A percentile compares a stretch with the other conserved stretches of the same genome.
phyloP scores from a whole-genome alignment of 805 yeast species.

The Yarrowia porcina region DNA sequence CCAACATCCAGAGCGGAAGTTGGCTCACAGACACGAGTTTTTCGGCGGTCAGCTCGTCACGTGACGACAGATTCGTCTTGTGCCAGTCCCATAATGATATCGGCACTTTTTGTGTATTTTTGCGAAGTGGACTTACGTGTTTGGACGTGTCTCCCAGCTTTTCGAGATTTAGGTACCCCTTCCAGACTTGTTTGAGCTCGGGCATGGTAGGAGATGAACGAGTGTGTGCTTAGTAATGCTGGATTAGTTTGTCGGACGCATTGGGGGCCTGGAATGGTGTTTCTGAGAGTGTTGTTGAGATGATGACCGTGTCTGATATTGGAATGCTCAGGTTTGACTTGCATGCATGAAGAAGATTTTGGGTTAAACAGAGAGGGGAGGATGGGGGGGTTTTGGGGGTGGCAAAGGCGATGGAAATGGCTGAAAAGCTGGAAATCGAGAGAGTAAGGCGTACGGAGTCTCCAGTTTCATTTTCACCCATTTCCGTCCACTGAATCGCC shows the following conservation, averaged over 20 bases:
- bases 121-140: conserved; percentile 8
- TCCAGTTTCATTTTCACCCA: too few species aligned
- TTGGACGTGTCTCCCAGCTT: neutral
- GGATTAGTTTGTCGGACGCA: neutral
- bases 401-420: neutral
- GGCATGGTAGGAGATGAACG: neutral
- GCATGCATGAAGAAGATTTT: neutral
- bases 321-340: neutral
- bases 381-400: neutral
- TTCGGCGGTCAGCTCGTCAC: neutral
- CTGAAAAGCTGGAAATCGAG: neutral
- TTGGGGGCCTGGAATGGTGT: neutral
- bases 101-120: neutral
- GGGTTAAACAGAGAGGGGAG: too few species aligned
- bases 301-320: neutral
- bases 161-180: neutral
- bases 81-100: conserved; percentile 17
- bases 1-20: conserved; percentile 16
- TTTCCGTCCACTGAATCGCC: too few species aligned
- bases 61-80: neutral
- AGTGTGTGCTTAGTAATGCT: neutral
- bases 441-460: neutral
- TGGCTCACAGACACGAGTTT: conserved; percentile 6
- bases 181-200: conserved; percentile 19
- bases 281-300: neutral